A percentile compares a stretch with the other conserved stretches of the same genome.
Conservation (phyloP, 208 protist genomes). For the Trichomonas tenax region DNA sequence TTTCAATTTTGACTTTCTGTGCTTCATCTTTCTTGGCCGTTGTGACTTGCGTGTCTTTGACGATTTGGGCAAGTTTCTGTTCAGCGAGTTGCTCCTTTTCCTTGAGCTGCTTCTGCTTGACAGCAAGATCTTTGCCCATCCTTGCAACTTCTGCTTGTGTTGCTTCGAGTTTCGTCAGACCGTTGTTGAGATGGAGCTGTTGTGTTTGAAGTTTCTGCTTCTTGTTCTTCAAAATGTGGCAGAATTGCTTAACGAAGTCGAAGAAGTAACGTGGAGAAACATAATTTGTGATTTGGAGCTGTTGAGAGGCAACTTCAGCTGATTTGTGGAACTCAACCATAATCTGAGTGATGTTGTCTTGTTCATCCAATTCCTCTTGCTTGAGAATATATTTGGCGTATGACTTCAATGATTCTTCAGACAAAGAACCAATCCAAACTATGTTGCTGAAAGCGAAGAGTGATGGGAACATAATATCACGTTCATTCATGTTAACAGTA, state of each 20-base stretch:
- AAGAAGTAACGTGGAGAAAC: conserved; percentile 67
- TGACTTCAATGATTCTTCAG: background rate
- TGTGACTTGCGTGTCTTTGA: conserved; percentile 50
- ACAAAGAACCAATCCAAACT: conserved; percentile 78
- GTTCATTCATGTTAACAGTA: conserved; percentile 71
- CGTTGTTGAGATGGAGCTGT: conserved; percentile 24
- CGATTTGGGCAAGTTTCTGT: conserved; percentile 62
- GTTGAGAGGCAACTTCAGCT: background rate
- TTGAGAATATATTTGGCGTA: background rate
- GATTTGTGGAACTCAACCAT: background rate
- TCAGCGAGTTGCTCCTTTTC: conserved; percentile 61
- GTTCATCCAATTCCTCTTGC: background rate
- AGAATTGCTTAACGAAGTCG: conserved; percentile 83
- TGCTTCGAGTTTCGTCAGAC: conserved; percentile 31
- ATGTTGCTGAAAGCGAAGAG: conserved; percentile 98
- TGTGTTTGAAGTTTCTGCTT: conserved; percentile 67
- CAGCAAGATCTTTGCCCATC: conserved; percentile 39
- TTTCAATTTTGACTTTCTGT: conserved; percentile 55
- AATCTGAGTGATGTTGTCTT: background rate
- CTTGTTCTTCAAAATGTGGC: conserved; percentile 74
- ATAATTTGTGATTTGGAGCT: background rate
- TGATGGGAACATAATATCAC: conserved; percentile 84
- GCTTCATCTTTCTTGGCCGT: conserved; percentile 58
- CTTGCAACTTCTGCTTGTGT: conserved; percentile 47
- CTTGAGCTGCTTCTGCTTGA: conserved; percentile 57